Percentiles rank a stretch among this genome's conserved stretches.
Evolutionary conservation across 768 basidiomycete genomes (phyloP).

Genomic region (Lentinula lateritia): DNA sequence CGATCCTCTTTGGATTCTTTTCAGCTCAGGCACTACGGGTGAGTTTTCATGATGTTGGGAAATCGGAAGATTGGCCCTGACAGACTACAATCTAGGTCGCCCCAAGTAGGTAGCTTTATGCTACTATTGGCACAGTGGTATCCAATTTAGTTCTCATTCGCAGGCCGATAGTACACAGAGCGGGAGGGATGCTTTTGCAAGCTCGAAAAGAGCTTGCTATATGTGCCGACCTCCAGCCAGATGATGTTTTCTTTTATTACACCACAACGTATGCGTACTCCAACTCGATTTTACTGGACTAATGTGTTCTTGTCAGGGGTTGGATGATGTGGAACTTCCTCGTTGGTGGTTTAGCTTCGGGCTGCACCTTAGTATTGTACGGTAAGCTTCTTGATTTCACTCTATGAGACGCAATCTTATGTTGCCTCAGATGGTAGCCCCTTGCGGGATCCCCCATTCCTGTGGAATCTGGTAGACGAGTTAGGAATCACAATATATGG

Average conservation of each 20-base stretch:
- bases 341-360: conserved; percentile 55
- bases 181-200: conserved; percentile 74
- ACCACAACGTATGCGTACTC: conserved; percentile 60
- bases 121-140: conserved; percentile 3
- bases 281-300: not conserved
- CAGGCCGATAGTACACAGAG: conserved; percentile 75
- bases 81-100: conserved; percentile 19
- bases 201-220: conserved; percentile 66
- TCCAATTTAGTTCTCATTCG: conserved; percentile 8
- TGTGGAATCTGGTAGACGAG: conserved; percentile 67
- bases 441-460: conserved; percentile 52
- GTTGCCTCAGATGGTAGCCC: conserved; percentile 59
- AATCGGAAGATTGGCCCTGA: not conserved
- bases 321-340: conserved; percentile 96
- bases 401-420: not conserved
- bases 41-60: conserved; percentile 5
- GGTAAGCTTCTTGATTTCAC: not conserved
- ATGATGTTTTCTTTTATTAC: conserved; percentile 80
- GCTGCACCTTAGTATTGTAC: conserved; percentile 71
- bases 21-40: conserved; percentile 83
- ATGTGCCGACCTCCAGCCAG: conserved; percentile 57
- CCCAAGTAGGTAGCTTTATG: conserved; percentile 46
- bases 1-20: conserved; percentile 82
- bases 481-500: conserved; percentile 76
- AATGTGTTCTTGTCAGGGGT: conserved; percentile 37